Base-by-base conservation (phyloP, 306 rosid genomes). In the Lathyrus sativus region DNA sequence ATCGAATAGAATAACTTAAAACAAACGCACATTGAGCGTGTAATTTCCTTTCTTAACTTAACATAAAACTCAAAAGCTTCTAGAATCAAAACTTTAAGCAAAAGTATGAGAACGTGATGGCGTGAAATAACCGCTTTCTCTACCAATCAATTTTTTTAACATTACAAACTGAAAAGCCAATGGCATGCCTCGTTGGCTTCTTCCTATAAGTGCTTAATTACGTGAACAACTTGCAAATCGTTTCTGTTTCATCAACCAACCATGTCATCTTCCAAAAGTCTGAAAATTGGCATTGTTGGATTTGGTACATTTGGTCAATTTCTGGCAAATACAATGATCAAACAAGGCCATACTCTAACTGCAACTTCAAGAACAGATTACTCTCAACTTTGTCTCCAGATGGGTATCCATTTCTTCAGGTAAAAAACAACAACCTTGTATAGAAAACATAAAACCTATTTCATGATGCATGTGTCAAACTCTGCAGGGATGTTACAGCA, bases 241-340 rank as follows among this genome's bases (percentile, higher is more conserved):
- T 15, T 11, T 41, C 18, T 24, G 14, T 28, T n/a, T 11, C 4
- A 35, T 18, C 7, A 56, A 56, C n/a, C 63, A 62, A 70, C 48
- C 63, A 77, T 77, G 77, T 17, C 81, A 17, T 44, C 57, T 60
- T 67, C 60, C 38, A 62, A 63, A 50, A 59, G 6, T 43, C 67
- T 88, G 60, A 83, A 77, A 76, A 88, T 88, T 54, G 88, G 88
- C 45, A 81, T 88, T 3, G 81, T 88, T 24, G 88, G 95, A 11
- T 88, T 85, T n/a, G 90, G 90, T 28, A 41, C 62, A 58, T 88
- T 81, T 24, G 90, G 81, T 11, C 95, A 79, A 60, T 88, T 88
- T 58, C 83, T 88, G 43, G 82, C 85, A 9, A 72, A 74, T 62
- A 81, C 90, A 10, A 77, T 88, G 59, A 62, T 77, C 14, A 83